phyloP scores from a whole-genome alignment of 495 filamentous ascomycete species.

The Penicillium longicatenatum region DNA sequence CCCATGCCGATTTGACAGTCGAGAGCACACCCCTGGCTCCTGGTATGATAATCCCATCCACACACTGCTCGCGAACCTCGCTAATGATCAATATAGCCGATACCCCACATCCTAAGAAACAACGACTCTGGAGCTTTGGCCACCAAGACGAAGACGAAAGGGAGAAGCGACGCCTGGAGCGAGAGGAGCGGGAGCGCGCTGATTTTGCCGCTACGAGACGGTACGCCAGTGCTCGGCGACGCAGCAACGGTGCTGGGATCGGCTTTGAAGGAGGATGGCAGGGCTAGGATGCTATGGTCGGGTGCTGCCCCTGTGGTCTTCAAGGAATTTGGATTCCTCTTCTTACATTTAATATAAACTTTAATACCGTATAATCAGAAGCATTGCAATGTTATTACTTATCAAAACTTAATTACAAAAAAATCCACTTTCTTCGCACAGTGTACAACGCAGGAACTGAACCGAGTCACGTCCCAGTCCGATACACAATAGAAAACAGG shows the following conservation, averaged over 20 bases:
- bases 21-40: neutral
- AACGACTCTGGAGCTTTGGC: slow-evolving; percentile 7
- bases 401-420: neutral
- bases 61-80: neutral
- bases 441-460: neutral
- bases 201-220: slow-evolving; percentile 10
- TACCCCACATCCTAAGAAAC: neutral
- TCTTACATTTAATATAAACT: no score
- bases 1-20: neutral
- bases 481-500: neutral
- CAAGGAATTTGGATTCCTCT: no score
- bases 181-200: slow-evolving; percentile 5
- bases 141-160: neutral
- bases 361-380: neutral
- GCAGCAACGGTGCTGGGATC: slow-evolving; percentile 9
- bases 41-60: neutral
- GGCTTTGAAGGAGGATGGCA: slow-evolving; percentile 14
- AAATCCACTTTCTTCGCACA: neutral
- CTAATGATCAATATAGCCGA: neutral
- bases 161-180: slow-evolving; percentile 3
- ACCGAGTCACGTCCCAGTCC: no score
- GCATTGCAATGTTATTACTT: neutral
- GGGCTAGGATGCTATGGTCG: neutral
- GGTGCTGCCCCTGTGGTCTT: no score
- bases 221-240: slow-evolving; percentile 3